These are phyloP conservation scores for Kodamaea anthophila DNA, from an alignment of 1,139 yeast genomes.

Conservation along the genomic window DNA sequence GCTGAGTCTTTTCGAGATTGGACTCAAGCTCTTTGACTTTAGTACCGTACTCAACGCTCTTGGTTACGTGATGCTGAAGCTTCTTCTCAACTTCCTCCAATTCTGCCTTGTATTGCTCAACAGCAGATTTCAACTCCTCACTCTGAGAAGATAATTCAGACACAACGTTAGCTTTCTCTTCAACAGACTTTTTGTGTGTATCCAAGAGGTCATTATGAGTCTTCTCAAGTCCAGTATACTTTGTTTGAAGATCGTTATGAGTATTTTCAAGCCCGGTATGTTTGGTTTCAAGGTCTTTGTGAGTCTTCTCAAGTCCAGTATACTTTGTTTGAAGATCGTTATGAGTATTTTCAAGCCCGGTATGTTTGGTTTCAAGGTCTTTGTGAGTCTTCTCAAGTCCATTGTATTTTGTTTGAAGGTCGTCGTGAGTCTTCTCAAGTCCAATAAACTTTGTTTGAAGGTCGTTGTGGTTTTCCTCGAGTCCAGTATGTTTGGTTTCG, in stretches of 20 bases:
- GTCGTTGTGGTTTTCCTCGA: neutral
- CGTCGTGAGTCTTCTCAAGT: neutral
- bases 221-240: too few relatives aligned
- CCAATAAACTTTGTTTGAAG: neutral
- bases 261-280: too few relatives aligned
- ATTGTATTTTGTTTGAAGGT: neutral
- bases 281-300: neutral
- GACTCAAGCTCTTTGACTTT: neutral
- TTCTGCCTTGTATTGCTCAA: conserved; percentile 1
- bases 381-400: neutral
- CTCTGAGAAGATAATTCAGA: neutral
- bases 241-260: too few relatives aligned
- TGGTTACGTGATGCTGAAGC: neutral
- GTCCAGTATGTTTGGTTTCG: conserved; percentile 2
- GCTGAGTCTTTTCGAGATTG: neutral
- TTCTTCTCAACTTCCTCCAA: conserved; percentile 1
- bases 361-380: neutral
- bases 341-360: neutral
- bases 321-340: neutral
- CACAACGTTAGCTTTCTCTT: neutral
- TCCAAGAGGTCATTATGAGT: neutral
- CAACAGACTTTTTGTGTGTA: neutral
- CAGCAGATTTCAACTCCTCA: conserved; percentile 1
- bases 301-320: neutral
- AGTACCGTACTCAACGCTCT: neutral